Percentiles rank a stretch among this genome's conserved stretches.
Conservation (phyloP, 768 basidiomycete species). For the Lyophyllum shimeji region DNA sequence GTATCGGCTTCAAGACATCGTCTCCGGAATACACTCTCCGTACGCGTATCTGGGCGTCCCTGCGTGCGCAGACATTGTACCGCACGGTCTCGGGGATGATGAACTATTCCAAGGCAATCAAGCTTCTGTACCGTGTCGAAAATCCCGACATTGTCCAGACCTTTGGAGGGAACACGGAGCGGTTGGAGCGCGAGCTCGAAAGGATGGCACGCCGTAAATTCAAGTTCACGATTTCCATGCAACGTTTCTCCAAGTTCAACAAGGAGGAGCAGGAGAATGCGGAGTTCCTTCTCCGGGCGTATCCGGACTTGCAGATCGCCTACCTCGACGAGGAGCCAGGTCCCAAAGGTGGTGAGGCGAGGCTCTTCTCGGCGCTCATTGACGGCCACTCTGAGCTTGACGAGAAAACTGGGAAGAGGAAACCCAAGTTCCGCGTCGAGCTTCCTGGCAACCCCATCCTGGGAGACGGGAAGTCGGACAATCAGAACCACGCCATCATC, state of each 20-base stretch:
- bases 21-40: constrained; percentile 98
- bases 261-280: constrained; percentile 99
- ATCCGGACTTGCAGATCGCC: constrained; percentile 97
- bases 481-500: constrained; percentile 98
- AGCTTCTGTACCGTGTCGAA: constrained; percentile 96
- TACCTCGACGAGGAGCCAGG: constrained; percentile 96
- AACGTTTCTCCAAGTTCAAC: constrained; percentile 98
- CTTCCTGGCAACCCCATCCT: constrained; percentile 98
- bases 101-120: constrained; percentile 99
- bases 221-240: constrained; percentile 98
- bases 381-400: constrained; percentile 97
- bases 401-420: constrained; percentile 82
- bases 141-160: constrained; percentile 96
- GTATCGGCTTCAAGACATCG: constrained; percentile 98
- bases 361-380: constrained; percentile 89
- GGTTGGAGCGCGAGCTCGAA: constrained; percentile 93
- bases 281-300: constrained; percentile 95
- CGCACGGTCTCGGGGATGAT: constrained; percentile 99
- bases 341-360: constrained; percentile 84
- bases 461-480: constrained; percentile 98
- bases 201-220: constrained; percentile 97
- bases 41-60: constrained; percentile 98
- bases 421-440: constrained; percentile 97
- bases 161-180: constrained; percentile 96
- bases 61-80: constrained; percentile 97